Evolutionary conservation across 148 eudicot species (phyloP), one percentile per base, ranked within the genome.

Genomic region (Heliamphora exappendiculata): DNA sequence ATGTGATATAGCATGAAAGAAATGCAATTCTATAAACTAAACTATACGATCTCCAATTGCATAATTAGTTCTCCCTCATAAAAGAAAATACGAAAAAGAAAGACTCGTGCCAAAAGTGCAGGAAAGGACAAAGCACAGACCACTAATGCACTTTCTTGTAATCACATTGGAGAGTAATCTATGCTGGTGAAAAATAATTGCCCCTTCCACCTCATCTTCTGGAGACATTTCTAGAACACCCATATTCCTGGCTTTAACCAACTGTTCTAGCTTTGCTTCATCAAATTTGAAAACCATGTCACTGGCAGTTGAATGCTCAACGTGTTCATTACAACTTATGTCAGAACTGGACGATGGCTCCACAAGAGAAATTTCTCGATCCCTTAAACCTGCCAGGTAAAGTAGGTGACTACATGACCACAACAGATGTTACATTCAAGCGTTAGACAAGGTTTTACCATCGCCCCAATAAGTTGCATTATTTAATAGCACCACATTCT

Each of bases 121-220:
- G 64, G 44, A 68, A 73, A 34, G 66, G 33, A 76, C 36, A 83
- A 72, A 67, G 47, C 14, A 86, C 84, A 82, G 66, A 95, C 99
- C 99, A 73, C 89, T 75, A 55, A 80, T 68, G 71, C 39, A 77
- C 84, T 89, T 95, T 77, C 88, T 84, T 42, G 80, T 77, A 84
- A 86, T 82, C 29, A 92, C 86, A 87, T 84, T 93, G 76, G 70
- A 42, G 59, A 89, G 78, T 66, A 95, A 85, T 53, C 67, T 78
- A 74, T 85, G 85, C 85, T 95, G 99, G 75, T 82, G 80, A 81
- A 75, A 95, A n/a, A 95, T 75, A 44, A 95, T 86, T 78, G 91
- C 99, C 79, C 97, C 99, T 75, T 89, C 97, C 77, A 91, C 86
- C 82, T 93, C 99, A 85, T 87, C 87, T 53, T 78, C 90, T 2